These are phyloP conservation scores for Bimuria novae-zelandiae DNA, from an alignment of 2,329 filamentous ascomycete genomes.

Conservation along the genomic window DNA sequence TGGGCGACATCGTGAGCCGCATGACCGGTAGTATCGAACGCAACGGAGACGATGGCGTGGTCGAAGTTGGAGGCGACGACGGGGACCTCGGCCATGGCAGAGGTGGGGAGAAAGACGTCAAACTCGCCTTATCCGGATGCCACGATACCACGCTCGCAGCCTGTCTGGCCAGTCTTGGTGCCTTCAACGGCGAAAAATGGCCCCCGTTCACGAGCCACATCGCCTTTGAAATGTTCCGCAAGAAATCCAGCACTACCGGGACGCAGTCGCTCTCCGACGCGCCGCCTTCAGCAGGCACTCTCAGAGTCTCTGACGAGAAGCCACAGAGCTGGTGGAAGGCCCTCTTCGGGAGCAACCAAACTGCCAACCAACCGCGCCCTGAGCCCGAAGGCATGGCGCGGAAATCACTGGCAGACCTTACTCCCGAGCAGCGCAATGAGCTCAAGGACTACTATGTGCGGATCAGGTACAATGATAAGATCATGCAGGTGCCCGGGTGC, in stretches of 20 bases:
- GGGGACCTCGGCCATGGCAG: constrained; percentile 46
- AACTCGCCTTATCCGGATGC: constrained; percentile 81
- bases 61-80: constrained; percentile 45
- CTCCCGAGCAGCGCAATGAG: constrained; percentile 60
- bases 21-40: constrained; percentile 48
- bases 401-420: constrained; percentile 62
- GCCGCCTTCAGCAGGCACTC: constrained; percentile 2
- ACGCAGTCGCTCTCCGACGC: not conserved
- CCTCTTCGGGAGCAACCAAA: constrained; percentile 37
- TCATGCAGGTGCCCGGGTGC: constrained; percentile 83
- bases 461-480: constrained; percentile 85
- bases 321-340: constrained; percentile 43
- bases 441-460: constrained; percentile 84
- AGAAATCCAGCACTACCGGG: constrained; percentile 36
- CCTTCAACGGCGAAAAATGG: constrained; percentile 75
- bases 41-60: constrained; percentile 45
- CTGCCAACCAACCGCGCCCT: constrained; percentile 5
- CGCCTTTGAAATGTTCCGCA: constrained; percentile 85
- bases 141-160: constrained; percentile 92
- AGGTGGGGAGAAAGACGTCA: constrained; percentile 61
- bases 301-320: constrained; percentile 12
- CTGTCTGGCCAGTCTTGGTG: constrained; percentile 76
- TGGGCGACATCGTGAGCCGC: constrained; percentile 75
- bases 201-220: constrained; percentile 93
- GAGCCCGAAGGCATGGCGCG: constrained; percentile 60